Evolutionary conservation across 139 green algal species (phyloP).

Genomic region (Haematococcus lacustris): DNA sequence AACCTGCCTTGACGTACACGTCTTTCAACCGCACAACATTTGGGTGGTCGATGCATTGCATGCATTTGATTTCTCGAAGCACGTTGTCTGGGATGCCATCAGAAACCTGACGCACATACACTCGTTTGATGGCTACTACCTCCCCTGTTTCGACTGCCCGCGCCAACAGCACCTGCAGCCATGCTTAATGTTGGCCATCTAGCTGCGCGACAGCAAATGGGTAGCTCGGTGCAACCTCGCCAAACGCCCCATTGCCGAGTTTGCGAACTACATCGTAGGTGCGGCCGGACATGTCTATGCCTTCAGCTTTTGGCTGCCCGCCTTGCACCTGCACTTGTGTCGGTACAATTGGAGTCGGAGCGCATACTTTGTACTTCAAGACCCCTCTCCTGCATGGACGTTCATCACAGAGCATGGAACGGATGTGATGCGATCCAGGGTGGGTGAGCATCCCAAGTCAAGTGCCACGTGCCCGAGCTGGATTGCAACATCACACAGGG

Average conservation of each 20-base stretch:
- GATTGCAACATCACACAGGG: too few species aligned
- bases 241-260: slow-evolving; percentile 28
- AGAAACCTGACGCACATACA: slow-evolving; percentile 21
- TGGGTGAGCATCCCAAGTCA: too few species aligned
- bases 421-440: too few species aligned
- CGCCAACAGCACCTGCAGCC: slow-evolving; percentile 19
- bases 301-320: not conserved
- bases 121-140: slow-evolving; percentile 34
- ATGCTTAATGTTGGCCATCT: not conserved
- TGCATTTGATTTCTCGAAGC: slow-evolving; percentile 23
- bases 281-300: too few species aligned
- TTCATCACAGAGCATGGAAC: too few species aligned
- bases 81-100: slow-evolving; percentile 28
- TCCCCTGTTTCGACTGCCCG: slow-evolving; percentile 28
- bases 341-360: too few species aligned
- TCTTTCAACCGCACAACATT: slow-evolving; percentile 31
- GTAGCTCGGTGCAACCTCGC: slow-evolving; percentile 17
- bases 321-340: too few species aligned
- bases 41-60: slow-evolving; percentile 25
- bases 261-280: slow-evolving; percentile 19
- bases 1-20: slow-evolving; percentile 32
- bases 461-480: too few species aligned
- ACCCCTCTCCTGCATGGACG: too few species aligned
- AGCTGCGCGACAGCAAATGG: not conserved
- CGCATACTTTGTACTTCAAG: too few species aligned